Evolutionary conservation across 208 protist species (phyloP).

Genomic region (Wallacemonas rigidus): DNA sequence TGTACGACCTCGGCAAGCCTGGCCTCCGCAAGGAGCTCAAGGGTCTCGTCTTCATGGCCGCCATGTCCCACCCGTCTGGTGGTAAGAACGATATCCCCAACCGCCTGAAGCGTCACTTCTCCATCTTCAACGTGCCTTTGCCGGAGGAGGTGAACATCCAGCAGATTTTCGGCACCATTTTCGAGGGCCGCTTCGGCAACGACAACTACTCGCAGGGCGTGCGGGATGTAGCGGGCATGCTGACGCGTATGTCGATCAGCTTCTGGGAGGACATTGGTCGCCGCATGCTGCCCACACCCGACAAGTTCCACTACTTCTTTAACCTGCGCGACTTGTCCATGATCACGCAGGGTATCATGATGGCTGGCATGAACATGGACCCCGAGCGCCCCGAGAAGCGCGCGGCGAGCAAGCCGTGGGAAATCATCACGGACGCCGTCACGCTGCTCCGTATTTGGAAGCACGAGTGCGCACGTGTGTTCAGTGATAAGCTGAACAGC

Average conservation of each 20-base stretch:
- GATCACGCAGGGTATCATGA: conserved; percentile 96
- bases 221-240: conserved; percentile 87
- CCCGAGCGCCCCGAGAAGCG: conserved; percentile 89
- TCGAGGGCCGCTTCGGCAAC: conserved; percentile 91
- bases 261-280: conserved; percentile 91
- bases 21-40: conserved; percentile 95
- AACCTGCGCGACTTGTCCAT: conserved; percentile 97
- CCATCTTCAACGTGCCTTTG: conserved; percentile 96
- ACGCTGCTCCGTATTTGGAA: conserved; percentile 95
- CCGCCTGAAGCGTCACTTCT: conserved; percentile 97
- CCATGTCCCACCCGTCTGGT: conserved; percentile 97
- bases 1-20: conserved; percentile 87
- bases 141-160: conserved; percentile 95
- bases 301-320: conserved; percentile 99
- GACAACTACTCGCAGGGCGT: conserved; percentile 84
- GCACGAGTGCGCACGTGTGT: conserved; percentile 97
- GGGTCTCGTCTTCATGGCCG: conserved; percentile 95
- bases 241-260: conserved; percentile 92
- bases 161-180: conserved; percentile 92
- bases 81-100: conserved; percentile 99
- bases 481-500: conserved; percentile 96
- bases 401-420: conserved; percentile 79
- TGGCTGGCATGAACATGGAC: conserved; percentile 83
- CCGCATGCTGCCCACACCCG: conserved; percentile 97
- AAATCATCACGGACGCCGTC: conserved; percentile 75